Percentiles rank a stretch among this genome's conserved stretches.
Evolutionary conservation across 208 protist genomes (phyloP).

Genomic region (Acanthamoeba royreba): DNA sequence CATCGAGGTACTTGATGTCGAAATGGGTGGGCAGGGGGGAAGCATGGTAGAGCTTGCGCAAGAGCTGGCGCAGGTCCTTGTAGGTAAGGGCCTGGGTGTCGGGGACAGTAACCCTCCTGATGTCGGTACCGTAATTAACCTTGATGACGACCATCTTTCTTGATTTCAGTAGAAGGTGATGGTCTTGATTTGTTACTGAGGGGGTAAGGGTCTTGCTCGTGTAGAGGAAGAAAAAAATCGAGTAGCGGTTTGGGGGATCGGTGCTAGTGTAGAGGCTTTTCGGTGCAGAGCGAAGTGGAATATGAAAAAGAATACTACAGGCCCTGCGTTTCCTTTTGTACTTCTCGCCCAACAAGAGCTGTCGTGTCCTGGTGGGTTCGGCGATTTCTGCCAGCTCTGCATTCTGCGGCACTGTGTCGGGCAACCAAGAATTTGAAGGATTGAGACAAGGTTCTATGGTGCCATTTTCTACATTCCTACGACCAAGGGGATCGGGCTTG

Average conservation of each 20-base stretch:
- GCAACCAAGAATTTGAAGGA: background rate
- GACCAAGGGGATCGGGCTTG: no score
- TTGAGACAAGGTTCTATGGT: background rate
- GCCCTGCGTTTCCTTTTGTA: background rate
- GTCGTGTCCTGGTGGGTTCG: no score
- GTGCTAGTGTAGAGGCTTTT: no score
- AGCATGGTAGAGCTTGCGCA: background rate
- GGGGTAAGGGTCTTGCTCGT: background rate
- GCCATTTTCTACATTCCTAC: background rate
- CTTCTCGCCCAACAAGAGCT: no score
- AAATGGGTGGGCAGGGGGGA: background rate
- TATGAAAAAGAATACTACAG: background rate
- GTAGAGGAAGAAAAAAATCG: background rate
- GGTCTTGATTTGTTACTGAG: background rate
- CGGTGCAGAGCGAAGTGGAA: no score
- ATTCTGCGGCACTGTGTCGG: background rate
- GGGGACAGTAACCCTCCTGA: background rate
- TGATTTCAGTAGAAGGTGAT: background rate
- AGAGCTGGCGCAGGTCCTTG: background rate
- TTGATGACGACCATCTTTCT: background rate
- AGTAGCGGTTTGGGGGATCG: background rate
- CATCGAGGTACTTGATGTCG: conserved; percentile 40
- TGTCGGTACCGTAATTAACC: background rate
- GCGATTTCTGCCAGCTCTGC: background rate
- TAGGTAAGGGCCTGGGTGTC: background rate